Conservation (phyloP, 345 rosid species). For the Eutrema japonicum region DNA sequence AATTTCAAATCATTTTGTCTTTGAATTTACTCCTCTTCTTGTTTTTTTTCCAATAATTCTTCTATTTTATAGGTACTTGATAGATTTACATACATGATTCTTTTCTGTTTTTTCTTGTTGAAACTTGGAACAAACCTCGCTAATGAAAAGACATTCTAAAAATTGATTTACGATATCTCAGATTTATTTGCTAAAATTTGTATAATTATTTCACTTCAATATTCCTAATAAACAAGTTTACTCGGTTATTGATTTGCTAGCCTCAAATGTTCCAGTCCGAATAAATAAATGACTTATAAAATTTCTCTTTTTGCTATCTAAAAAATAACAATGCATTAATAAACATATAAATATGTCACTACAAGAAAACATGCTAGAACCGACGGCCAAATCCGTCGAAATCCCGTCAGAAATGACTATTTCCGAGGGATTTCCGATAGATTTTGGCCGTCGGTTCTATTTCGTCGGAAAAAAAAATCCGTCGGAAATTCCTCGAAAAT, state of each 20-base stretch:
- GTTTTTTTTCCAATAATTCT: slow-evolving; percentile 45
- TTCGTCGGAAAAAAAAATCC: too few species aligned
- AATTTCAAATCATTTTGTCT: slow-evolving; percentile 95
- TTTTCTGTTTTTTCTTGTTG: slow-evolving; percentile 44
- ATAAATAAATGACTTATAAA: not conserved
- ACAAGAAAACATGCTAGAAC: too few species aligned
- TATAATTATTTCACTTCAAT: not conserved
- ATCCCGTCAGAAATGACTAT: too few species aligned
- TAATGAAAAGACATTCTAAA: slow-evolving; percentile 33
- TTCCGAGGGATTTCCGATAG: too few species aligned
- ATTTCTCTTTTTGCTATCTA: not conserved
- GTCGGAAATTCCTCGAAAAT: too few species aligned
- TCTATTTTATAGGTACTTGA: slow-evolving; percentile 35
- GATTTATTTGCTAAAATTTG: not conserved
- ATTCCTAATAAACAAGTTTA: not conserved
- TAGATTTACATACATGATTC: slow-evolving; percentile 38
- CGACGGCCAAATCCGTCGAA: too few species aligned
- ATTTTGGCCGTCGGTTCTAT: too few species aligned
- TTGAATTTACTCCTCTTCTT: slow-evolving; percentile 74
- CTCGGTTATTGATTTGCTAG: slow-evolving; percentile 5
- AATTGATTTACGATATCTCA: not conserved
- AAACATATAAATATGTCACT: not conserved
- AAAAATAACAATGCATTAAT: not conserved
- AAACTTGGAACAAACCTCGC: slow-evolving; percentile 38
- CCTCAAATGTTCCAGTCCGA: not conserved